A percentile compares a stretch with the other conserved stretches of the same genome.
phyloP scores from a whole-genome alignment of 23 red algal genomes.

The Gracilaria domingensis region DNA sequence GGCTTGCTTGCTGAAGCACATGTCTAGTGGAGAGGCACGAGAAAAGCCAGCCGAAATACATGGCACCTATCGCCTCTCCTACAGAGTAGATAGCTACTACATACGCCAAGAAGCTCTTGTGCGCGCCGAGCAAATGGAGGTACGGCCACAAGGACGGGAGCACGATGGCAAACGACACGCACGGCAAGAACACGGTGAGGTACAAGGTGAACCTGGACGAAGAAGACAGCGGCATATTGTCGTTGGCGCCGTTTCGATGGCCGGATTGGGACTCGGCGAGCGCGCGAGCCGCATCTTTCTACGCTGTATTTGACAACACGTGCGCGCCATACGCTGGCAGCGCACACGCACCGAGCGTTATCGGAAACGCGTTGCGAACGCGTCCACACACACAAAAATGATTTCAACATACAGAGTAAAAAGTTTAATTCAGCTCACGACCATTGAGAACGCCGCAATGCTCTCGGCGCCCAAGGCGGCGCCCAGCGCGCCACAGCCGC shows the following conservation, averaged over 20 bases:
- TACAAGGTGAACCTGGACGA: constrained; percentile 25
- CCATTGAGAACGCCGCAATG: background rate
- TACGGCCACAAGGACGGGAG: constrained; percentile 79
- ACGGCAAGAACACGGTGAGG: constrained; percentile 71
- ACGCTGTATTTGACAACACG: too few relatives aligned
- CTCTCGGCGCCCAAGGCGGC: background rate
- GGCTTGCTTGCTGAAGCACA: constrained; percentile 3
- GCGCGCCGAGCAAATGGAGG: constrained; percentile 17
- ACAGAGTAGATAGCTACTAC: constrained; percentile 71
- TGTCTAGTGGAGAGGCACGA: background rate
- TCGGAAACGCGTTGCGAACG: too few relatives aligned
- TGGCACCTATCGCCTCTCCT: constrained; percentile 63
- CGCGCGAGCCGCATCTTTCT: too few relatives aligned
- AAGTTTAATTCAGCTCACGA: background rate
- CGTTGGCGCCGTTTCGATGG: background rate
- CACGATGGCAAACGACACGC: constrained; percentile 78
- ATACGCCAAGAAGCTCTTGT: constrained; percentile 28
- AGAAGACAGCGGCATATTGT: background rate
- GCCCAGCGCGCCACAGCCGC: background rate
- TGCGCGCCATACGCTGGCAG: too few relatives aligned
- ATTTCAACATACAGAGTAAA: too few relatives aligned
- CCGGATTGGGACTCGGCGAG: too few relatives aligned
- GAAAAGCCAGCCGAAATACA: constrained; percentile 40
- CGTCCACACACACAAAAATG: background rate
- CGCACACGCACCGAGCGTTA: too few relatives aligned